Conservation (phyloP, 768 basidiomycete genomes). For the Termitomyces sp. region DNA sequence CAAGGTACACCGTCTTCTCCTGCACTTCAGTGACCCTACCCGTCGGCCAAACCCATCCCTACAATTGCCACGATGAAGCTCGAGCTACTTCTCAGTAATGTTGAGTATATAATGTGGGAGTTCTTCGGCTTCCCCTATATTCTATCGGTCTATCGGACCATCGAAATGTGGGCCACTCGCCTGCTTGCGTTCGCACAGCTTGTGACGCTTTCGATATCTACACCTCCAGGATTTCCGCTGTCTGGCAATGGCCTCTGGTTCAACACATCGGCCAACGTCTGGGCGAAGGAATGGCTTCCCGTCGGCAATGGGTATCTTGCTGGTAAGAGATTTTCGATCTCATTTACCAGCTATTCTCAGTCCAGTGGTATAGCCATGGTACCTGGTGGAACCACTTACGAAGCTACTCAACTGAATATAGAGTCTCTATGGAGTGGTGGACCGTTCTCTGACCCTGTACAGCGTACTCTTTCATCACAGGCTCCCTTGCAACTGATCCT, state of each 20-base stretch:
- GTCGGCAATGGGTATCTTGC: constrained; percentile 73
- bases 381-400: constrained; percentile 56
- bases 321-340: constrained; percentile 29
- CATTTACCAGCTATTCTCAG: background rate
- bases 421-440: constrained; percentile 78
- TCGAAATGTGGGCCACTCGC: constrained; percentile 22
- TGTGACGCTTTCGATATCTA: constrained; percentile 15
- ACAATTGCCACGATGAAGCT: constrained; percentile 17
- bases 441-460: constrained; percentile 61
- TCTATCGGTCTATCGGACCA: constrained; percentile 6
- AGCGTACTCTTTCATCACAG: constrained; percentile 11
- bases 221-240: constrained; percentile 50
- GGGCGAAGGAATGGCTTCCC: constrained; percentile 62
- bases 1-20: constrained; percentile 10
- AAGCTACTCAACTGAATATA: constrained; percentile 66
- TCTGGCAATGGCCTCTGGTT: constrained; percentile 82
- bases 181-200: constrained; percentile 21
- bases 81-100: constrained; percentile 4
- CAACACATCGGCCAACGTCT: constrained; percentile 43
- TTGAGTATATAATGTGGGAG: constrained; percentile 14
- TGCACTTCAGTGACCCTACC: background rate
- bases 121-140: constrained; percentile 11
- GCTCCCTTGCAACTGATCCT: background rate
- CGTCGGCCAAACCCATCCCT: background rate
- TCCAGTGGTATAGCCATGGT: constrained; percentile 47